Conservation (phyloP, 371 early-diverging fungal genomes). For the Circinella umbellata region DNA sequence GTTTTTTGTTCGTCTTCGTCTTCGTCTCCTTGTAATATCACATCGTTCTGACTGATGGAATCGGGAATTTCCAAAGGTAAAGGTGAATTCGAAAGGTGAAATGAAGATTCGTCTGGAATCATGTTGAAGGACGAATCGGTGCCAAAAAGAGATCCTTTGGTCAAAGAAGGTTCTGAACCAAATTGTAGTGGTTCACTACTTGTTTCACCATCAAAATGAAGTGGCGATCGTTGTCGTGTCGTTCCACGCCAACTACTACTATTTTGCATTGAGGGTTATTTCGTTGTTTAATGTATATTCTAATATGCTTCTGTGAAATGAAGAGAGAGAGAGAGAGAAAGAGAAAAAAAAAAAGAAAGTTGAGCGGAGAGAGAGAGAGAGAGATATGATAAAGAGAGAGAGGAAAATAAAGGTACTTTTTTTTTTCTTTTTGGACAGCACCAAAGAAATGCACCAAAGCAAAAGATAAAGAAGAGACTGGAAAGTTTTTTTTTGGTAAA, state of each 20-base stretch:
- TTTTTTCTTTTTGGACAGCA: neutral
- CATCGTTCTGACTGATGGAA: neutral
- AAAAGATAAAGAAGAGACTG: too few relatives aligned
- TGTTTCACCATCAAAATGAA: constrained; percentile 10
- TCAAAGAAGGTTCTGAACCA: constrained; percentile 30
- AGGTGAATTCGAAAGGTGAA: constrained; percentile 4
- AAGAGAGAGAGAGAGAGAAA: neutral
- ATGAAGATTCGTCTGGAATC: constrained; percentile 6
- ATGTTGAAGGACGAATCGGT: constrained; percentile 16
- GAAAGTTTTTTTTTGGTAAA: too few relatives aligned
- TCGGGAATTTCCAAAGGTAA: constrained; percentile 2
- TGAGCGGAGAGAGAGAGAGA: neutral
- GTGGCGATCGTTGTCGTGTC: constrained; percentile 6
- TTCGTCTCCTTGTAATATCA: neutral
- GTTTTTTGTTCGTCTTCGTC: constrained; percentile 10
- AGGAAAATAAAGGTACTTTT: neutral
- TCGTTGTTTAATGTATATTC: neutral
- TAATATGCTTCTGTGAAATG: neutral
- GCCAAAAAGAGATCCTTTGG: constrained; percentile 35
- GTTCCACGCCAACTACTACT: constrained; percentile 4
- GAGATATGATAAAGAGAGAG: neutral
- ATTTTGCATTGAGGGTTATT: constrained; percentile 4
- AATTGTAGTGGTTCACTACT: constrained; percentile 7
- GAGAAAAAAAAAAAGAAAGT: neutral
- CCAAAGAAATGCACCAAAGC: too few relatives aligned